These are phyloP conservation scores for Nowakowskiella sp. DNA, from an alignment of 192 early-diverging fungal species.

Conservation along the genomic window DNA sequence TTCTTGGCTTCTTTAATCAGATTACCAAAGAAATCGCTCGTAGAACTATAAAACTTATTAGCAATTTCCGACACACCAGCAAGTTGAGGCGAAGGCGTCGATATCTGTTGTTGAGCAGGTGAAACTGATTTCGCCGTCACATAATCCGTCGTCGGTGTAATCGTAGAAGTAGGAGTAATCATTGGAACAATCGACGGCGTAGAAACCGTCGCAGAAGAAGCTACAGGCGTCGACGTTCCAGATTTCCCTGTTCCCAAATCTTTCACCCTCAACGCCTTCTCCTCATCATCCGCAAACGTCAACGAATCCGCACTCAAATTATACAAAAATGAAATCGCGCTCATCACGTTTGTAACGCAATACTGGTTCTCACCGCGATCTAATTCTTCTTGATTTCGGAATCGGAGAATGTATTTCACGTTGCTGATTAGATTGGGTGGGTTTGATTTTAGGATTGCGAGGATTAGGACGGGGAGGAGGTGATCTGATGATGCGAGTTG, in stretches of 20 bases:
- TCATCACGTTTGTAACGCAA: conserved; percentile 46
- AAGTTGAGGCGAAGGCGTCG: conserved; percentile 6
- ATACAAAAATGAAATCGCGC: conserved; percentile 48
- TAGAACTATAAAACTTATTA: conserved; percentile 21
- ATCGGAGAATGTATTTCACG: conserved; percentile 46
- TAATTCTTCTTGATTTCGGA: conserved; percentile 32
- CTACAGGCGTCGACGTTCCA: background rate
- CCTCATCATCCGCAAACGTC: conserved; percentile 32
- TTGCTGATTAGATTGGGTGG: conserved; percentile 46
- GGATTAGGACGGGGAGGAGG: conserved; percentile 38
- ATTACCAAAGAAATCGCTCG: conserved; percentile 23
- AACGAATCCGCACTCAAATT: conserved; percentile 39
- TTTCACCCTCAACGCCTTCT: background rate
- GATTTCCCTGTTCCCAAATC: background rate
- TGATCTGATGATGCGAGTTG: no score
- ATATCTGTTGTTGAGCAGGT: no score
- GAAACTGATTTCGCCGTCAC: conserved; percentile 6
- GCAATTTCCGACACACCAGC: conserved; percentile 13
- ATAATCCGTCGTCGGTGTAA: background rate
- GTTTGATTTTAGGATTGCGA: conserved; percentile 36
- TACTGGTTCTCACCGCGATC: conserved; percentile 39
- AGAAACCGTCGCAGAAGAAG: background rate
- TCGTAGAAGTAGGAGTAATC: background rate
- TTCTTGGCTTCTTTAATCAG: conserved; percentile 25
- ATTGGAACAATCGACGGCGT: background rate